These are phyloP conservation scores for Xerocomus cyaneibrunnescens DNA, from an alignment of 1,284 basidiomycete species.

Conservation along the genomic window DNA sequence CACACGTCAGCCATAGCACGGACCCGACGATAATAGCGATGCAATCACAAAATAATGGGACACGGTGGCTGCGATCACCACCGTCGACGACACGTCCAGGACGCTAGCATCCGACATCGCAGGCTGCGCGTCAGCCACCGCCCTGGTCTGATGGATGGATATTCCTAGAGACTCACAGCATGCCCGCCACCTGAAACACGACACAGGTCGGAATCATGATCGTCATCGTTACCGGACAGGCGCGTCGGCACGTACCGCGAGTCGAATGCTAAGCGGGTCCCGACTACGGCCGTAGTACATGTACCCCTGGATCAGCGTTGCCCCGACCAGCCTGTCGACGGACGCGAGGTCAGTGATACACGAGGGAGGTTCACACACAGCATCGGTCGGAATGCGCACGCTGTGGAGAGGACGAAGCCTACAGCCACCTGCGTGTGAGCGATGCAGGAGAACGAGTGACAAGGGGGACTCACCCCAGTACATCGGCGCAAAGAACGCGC, in stretches of 20 bases:
- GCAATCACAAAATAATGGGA: constrained; percentile 4
- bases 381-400: not conserved
- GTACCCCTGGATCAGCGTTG: constrained; percentile 9
- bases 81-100: constrained; percentile 7
- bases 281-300: constrained; percentile 1
- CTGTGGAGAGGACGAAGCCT: constrained; percentile 8
- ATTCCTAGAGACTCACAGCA: not conserved
- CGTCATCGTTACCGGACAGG: too few species aligned
- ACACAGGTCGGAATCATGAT: too few species aligned
- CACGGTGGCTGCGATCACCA: not conserved
- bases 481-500: not conserved
- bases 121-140: too few species aligned
- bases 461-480: constrained; percentile 4
- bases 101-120: not conserved
- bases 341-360: not conserved
- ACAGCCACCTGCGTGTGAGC: not conserved
- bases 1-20: not conserved
- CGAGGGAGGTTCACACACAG: too few species aligned
- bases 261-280: not conserved
- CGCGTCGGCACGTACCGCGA: not conserved
- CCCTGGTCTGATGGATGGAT: not conserved
- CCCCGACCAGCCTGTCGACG: not conserved
- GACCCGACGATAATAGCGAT: not conserved
- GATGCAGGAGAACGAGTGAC: not conserved
- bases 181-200: not conserved